Evolutionary conservation across 768 basidiomycete species (phyloP).

Genomic region (Dentipellis fragilis): DNA sequence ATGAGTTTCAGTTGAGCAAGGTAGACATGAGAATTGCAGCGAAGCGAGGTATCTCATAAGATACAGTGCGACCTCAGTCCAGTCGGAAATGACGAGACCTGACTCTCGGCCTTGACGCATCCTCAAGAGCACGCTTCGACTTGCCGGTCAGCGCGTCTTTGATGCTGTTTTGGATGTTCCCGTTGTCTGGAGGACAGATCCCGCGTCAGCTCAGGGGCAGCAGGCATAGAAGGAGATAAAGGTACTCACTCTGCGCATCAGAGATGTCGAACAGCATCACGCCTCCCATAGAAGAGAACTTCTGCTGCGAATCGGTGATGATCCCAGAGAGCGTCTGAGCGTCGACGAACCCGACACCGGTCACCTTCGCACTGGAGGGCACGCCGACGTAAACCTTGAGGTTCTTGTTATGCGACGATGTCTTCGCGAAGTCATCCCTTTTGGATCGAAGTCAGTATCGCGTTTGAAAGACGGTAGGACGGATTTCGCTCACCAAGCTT

Average conservation of each 20-base stretch:
- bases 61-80: no score
- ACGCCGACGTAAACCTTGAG: not conserved
- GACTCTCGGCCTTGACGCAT: no score
- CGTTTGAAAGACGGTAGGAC: not conserved
- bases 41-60: no score
- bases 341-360: not conserved
- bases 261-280: not conserved
- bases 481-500: not conserved
- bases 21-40: no score
- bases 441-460: not conserved
- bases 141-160: no score
- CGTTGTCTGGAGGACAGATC: no score
- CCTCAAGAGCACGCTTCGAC: no score
- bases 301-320: not conserved
- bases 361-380: not conserved
- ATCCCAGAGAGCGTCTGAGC: not conserved
- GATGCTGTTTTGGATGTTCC: no score
- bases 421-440: not conserved
- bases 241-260: not conserved
- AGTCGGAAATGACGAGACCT: no score
- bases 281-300: not conserved
- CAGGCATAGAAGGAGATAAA: not conserved
- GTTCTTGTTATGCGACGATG: not conserved
- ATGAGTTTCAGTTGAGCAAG: no score
- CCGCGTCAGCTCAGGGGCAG: no score